Conservation (phyloP, 805 yeast species). For the Candida yuanshanica region DNA sequence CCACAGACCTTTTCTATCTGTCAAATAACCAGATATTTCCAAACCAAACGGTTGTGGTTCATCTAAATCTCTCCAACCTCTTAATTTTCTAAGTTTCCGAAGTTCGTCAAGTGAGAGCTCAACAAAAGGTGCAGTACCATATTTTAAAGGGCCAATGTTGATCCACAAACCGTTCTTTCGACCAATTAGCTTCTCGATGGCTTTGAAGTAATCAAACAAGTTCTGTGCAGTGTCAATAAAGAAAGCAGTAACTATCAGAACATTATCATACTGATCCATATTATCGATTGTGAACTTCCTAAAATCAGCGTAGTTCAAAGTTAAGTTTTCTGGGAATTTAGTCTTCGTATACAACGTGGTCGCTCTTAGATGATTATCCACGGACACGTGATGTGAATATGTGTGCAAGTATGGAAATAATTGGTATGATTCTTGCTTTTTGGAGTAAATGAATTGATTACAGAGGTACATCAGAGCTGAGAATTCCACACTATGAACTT, state of each 20-base stretch:
- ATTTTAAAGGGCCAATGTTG: conserved; percentile 87
- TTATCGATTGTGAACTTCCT: conserved; percentile 38
- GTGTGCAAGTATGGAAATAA: conserved; percentile 55
- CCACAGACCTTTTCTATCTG: conserved; percentile 63
- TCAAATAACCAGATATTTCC: conserved; percentile 53
- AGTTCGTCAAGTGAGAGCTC: conserved; percentile 76
- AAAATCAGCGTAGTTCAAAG: conserved; percentile 58
- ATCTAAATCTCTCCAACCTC: conserved; percentile 59
- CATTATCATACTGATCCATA: conserved; percentile 30
- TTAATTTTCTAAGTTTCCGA: conserved; percentile 37
- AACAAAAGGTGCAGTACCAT: conserved; percentile 77
- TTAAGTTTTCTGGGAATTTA: conserved; percentile 42
- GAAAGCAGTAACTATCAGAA: conserved; percentile 62
- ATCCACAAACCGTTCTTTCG: conserved; percentile 67
- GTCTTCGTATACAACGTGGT: conserved; percentile 26
- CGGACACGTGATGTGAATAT: conserved; percentile 56
- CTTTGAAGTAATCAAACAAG: conserved; percentile 64
- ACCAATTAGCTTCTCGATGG: conserved; percentile 43
- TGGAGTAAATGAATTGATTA: conserved; percentile 50
- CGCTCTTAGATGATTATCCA: conserved; percentile 45
- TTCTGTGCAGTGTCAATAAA: conserved; percentile 93
- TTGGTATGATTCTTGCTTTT: conserved; percentile 4
- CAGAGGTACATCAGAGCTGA: conserved; percentile 73
- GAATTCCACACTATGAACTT: conserved; percentile 70
- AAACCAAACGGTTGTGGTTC: conserved; percentile 28